phyloP scores from a whole-genome alignment of 2,329 filamentous ascomycete genomes.

The Bertia moriformis region DNA sequence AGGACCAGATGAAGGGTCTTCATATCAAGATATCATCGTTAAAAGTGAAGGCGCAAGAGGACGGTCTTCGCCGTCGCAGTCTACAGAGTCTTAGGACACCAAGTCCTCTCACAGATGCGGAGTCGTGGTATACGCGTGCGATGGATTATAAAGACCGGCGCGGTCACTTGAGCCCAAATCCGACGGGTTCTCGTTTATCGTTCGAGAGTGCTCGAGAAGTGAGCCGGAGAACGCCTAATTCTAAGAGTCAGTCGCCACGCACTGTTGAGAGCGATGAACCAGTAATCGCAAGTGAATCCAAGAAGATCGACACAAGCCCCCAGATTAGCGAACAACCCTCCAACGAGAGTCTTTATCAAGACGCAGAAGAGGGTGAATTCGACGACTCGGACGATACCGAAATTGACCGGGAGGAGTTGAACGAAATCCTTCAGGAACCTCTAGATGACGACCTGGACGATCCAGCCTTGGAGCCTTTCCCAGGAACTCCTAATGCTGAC shows the following conservation, averaged over 20 bases:
- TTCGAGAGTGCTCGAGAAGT: no score
- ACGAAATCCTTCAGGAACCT: not conserved
- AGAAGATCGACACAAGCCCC: not conserved
- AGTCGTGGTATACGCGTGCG: conserved; percentile 14
- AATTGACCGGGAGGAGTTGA: not conserved
- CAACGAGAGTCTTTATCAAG: not conserved
- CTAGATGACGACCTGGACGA: not conserved
- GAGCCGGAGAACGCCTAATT: not conserved
- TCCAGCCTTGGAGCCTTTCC: not conserved
- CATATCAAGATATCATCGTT: conserved; percentile 55
- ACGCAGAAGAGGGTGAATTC: not conserved
- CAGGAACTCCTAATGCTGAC: not conserved
- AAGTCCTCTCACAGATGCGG: conserved; percentile 23
- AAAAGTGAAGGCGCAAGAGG: conserved; percentile 47
- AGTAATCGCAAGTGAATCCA: not conserved
- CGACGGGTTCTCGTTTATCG: not conserved
- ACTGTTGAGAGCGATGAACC: not conserved
- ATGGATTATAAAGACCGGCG: conserved; percentile 8
- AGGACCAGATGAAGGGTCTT: conserved; percentile 53
- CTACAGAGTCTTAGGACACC: conserved; percentile 44
- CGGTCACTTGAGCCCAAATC: not conserved
- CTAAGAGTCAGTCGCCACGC: not conserved
- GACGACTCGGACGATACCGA: not conserved
- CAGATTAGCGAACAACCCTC: not conserved
- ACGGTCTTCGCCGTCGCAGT: conserved; percentile 46